phyloP scores from a whole-genome alignment of 352 stramenopile genomes.

The Pythium dissotocum region DNA sequence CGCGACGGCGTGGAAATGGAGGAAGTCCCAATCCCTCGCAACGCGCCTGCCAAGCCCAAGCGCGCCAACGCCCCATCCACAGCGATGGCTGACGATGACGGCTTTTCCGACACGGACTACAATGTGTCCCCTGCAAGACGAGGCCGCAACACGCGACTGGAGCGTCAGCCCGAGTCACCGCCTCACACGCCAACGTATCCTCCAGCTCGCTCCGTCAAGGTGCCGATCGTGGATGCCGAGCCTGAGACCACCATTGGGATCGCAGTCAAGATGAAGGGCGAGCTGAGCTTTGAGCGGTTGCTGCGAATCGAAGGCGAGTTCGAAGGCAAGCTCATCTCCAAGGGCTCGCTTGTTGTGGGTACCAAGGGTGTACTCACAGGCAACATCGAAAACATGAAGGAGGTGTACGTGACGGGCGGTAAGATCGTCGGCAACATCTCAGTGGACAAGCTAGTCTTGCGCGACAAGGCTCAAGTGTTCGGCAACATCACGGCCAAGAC shows the following conservation, averaged over 20 bases:
- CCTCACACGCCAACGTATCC: slow-evolving; percentile 66
- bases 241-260: slow-evolving; percentile 81
- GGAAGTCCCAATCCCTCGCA: slow-evolving; percentile 46
- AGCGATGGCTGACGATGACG: slow-evolving; percentile 52
- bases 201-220: slow-evolving; percentile 42
- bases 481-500: slow-evolving; percentile 90
- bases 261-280: slow-evolving; percentile 88
- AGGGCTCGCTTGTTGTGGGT: slow-evolving; percentile 87
- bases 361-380: slow-evolving; percentile 78
- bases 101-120: slow-evolving; percentile 68
- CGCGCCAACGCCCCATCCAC: slow-evolving; percentile 45
- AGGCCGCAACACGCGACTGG: slow-evolving; percentile 52
- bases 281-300: slow-evolving; percentile 88
- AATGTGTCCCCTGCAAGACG: slow-evolving; percentile 54
- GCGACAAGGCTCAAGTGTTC: slow-evolving; percentile 86
- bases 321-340: slow-evolving; percentile 86
- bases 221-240: slow-evolving; percentile 76
- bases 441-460: slow-evolving; percentile 83
- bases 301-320: slow-evolving; percentile 91
- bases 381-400: slow-evolving; percentile 87
- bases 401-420: slow-evolving; percentile 84
- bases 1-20: slow-evolving; percentile 49
- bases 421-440: slow-evolving; percentile 87
- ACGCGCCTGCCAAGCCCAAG: slow-evolving; percentile 76
- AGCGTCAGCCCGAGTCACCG: slow-evolving; percentile 52